Conservation (phyloP, 208 protist genomes). For the Trypanosoma avium region DNA sequence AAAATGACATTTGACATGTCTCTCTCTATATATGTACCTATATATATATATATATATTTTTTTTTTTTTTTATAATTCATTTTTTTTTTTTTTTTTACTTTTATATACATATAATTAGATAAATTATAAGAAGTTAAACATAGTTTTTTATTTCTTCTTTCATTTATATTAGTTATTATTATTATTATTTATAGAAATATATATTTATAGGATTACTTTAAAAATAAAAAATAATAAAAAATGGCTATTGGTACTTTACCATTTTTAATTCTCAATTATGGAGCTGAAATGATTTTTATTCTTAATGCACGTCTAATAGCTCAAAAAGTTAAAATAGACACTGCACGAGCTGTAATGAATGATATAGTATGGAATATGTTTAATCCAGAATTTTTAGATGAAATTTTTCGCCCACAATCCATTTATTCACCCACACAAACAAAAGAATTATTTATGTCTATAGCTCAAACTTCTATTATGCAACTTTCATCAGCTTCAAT, state of each 20-base stretch:
- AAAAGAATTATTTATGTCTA: slow-evolving; percentile 72
- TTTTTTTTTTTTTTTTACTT: slow-evolving; percentile 1
- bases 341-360: slow-evolving; percentile 45
- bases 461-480: slow-evolving; percentile 89
- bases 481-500: slow-evolving; percentile 78
- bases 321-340: slow-evolving; percentile 69
- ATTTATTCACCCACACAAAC: slow-evolving; percentile 65
- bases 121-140: too few relatives aligned
- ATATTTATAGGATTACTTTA: too few relatives aligned
- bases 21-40: neutral
- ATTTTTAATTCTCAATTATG: slow-evolving; percentile 91
- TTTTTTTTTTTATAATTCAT: neutral
- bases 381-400: slow-evolving; percentile 65
- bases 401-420: slow-evolving; percentile 84
- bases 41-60: neutral
- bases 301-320: slow-evolving; percentile 84
- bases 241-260: slow-evolving; percentile 80
- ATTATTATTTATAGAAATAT: too few relatives aligned
- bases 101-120: too few relatives aligned
- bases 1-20: neutral
- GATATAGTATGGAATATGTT: slow-evolving; percentile 84
- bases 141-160: too few relatives aligned
- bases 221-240: neutral
- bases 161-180: too few relatives aligned
- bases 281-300: slow-evolving; percentile 94